These are phyloP conservation scores for Coelastrella sp. DNA, from an alignment of 139 green algal genomes.

Conservation along the genomic window DNA sequence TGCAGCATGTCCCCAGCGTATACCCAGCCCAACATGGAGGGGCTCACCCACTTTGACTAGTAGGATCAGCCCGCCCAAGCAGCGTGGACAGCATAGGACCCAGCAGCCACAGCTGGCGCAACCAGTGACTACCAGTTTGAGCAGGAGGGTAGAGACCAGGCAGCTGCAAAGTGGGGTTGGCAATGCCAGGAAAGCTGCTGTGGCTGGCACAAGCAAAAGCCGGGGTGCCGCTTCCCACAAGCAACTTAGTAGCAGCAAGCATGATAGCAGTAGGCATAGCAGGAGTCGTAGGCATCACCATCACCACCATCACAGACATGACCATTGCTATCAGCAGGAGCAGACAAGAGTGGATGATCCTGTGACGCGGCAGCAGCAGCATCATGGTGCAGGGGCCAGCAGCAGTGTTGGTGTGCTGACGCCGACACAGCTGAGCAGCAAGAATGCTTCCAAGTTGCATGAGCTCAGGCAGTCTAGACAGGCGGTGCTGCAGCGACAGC, in stretches of 20 bases:
- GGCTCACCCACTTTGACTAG: not conserved
- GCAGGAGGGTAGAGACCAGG: too few relatives aligned
- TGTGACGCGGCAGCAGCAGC: conserved; percentile 9
- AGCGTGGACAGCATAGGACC: not conserved
- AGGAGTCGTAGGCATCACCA: not conserved
- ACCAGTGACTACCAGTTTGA: not conserved
- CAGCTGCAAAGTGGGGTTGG: too few relatives aligned
- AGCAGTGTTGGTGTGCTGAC: not conserved
- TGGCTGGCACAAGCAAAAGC: too few relatives aligned
- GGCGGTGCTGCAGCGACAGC: not conserved
- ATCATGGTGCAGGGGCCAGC: not conserved
- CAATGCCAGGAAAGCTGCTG: too few relatives aligned
- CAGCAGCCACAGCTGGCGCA: not conserved
- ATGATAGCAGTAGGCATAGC: not conserved
- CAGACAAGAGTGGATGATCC: not conserved
- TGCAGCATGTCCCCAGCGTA: conserved; percentile 11
- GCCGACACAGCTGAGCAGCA: not conserved
- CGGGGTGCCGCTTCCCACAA: too few relatives aligned
- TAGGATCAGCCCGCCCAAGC: not conserved
- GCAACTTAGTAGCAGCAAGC: too few relatives aligned
- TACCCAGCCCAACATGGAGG: not conserved
- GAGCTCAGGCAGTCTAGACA: conserved; percentile 3
- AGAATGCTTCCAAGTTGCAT: not conserved
- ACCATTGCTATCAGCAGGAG: not conserved
- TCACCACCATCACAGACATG: not conserved